These are phyloP conservation scores for Colletotrichum spinosum DNA, from an alignment of 2,329 filamentous ascomycete genomes.

Conservation along the genomic window DNA sequence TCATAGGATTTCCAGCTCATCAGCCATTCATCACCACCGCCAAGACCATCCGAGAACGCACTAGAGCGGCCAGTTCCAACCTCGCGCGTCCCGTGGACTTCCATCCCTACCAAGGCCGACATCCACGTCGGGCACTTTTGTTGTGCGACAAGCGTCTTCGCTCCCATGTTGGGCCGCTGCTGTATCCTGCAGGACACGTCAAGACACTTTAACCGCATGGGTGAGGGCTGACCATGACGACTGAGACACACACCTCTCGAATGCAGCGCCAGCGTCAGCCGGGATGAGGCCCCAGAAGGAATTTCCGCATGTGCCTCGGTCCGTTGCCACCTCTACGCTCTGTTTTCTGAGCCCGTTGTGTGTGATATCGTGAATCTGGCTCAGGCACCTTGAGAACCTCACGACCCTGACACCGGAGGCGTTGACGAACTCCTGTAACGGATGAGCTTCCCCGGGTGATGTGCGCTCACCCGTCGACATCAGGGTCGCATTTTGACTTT, in stretches of 20 bases:
- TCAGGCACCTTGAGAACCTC: background rate
- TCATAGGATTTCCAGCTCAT: conserved; percentile 3
- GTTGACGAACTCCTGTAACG: background rate
- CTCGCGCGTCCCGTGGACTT: background rate
- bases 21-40: background rate
- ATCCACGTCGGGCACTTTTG: conserved; percentile 11
- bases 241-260: conserved; percentile 2
- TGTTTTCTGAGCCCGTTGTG: background rate
- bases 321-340: background rate
- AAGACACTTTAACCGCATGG: background rate
- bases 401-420: background rate
- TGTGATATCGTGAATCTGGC: background rate
- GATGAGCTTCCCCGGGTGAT: conserved; percentile 1
- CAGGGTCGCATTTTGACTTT: conserved; percentile 12
- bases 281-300: background rate
- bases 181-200: conserved; percentile 11
- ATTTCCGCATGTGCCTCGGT: background rate
- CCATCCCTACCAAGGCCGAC: background rate
- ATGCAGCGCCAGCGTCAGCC: no score
- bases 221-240: background rate
- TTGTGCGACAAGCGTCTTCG: background rate
- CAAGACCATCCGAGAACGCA: background rate
- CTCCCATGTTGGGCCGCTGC: background rate
- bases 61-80: background rate
- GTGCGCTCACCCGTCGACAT: background rate